Conservation (phyloP, 2,329 filamentous ascomycete genomes). For the Fusarium nurragi region DNA sequence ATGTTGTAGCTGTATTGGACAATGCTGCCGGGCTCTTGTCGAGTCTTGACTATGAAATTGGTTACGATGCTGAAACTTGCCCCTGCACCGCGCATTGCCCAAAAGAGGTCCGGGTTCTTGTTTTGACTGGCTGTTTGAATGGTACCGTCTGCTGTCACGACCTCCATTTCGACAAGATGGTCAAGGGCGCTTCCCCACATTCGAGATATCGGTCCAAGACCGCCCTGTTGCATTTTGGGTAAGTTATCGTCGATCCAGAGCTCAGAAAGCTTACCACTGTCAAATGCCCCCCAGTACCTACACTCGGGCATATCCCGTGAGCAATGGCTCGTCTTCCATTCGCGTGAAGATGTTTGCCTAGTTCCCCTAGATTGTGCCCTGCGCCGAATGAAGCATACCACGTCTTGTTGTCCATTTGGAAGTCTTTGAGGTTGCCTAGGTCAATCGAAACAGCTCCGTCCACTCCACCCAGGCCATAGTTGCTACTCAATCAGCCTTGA, state of each 20-base stretch:
- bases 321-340: slow-evolving; percentile 66
- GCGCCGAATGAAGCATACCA: slow-evolving; percentile 66
- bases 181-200: slow-evolving; percentile 68
- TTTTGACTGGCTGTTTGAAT: slow-evolving; percentile 58
- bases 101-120: slow-evolving; percentile 65
- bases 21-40: slow-evolving; percentile 63
- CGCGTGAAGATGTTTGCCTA: slow-evolving; percentile 60
- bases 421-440: slow-evolving; percentile 61
- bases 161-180: slow-evolving; percentile 57
- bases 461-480: slow-evolving; percentile 59
- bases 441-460: slow-evolving; percentile 65
- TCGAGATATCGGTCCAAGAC: slow-evolving; percentile 65
- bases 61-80: slow-evolving; percentile 67
- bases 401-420: slow-evolving; percentile 61
- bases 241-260: not conserved
- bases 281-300: slow-evolving; percentile 67
- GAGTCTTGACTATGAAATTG: slow-evolving; percentile 65
- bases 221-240: slow-evolving; percentile 54
- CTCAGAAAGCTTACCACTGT: slow-evolving; percentile 57
- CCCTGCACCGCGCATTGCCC: slow-evolving; percentile 64
- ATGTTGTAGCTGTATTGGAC: slow-evolving; percentile 68
- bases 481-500: slow-evolving; percentile 39
- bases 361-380: slow-evolving; percentile 61
- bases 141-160: slow-evolving; percentile 65
- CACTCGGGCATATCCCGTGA: slow-evolving; percentile 67